These are phyloP conservation scores for Aspergillus caelatus DNA, from an alignment of 2,329 filamentous ascomycete genomes.

Conservation along the genomic window DNA sequence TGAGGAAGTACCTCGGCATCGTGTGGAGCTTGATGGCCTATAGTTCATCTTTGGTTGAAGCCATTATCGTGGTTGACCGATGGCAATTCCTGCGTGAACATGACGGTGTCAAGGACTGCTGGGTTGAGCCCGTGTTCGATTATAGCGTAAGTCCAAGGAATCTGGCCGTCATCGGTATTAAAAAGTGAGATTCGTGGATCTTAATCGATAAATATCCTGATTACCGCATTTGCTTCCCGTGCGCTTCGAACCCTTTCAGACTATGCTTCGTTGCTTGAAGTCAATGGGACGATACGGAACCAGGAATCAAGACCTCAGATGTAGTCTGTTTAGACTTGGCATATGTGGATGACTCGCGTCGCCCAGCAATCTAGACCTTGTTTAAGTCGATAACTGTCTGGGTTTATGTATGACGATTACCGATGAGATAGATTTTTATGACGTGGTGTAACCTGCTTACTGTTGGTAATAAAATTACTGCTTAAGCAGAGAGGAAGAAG, in stretches of 20 bases:
- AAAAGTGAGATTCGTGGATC: conserved; percentile 54
- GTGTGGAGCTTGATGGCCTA: conserved; percentile 97
- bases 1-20: conserved; percentile 80
- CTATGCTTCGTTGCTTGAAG: not conserved
- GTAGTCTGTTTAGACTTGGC: not conserved
- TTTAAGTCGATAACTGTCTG: not conserved
- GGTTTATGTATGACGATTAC: not conserved
- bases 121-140: conserved; percentile 94
- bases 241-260: not conserved
- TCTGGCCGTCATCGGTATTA: conserved; percentile 88
- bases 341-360: not conserved
- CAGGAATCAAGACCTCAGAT: not conserved
- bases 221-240: not conserved
- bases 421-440: not conserved
- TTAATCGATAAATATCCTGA: not conserved
- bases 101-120: conserved; percentile 70
- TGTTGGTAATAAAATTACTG: no score
- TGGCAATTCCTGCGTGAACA: conserved; percentile 88
- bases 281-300: not conserved
- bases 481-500: no score
- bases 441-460: not conserved
- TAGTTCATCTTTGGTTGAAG: conserved; percentile 85
- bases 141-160: conserved; percentile 85
- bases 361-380: not conserved
- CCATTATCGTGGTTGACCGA: conserved; percentile 84